Percentiles rank a stretch among this genome's conserved stretches.
phyloP scores from a whole-genome alignment of 75 land plant species.

The Adiantum capillusveneris region DNA sequence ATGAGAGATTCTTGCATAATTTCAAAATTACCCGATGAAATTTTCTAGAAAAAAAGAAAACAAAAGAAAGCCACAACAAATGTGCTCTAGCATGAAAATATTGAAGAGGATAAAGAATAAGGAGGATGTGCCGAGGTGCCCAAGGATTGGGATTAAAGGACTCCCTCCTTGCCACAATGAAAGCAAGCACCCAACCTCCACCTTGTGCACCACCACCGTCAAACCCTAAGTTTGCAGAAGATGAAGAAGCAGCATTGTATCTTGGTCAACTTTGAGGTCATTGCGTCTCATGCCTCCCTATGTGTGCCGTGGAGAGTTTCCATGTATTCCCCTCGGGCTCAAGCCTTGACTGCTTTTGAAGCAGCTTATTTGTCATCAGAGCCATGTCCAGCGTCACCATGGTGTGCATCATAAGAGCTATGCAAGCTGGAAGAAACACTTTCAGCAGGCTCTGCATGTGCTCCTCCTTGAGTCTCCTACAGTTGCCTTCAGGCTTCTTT shows the following conservation, averaged over 20 bases:
- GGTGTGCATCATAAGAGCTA: neutral
- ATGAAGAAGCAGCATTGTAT: neutral
- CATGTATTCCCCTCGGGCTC: constrained; percentile 24
- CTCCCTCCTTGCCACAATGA: constrained; percentile 17
- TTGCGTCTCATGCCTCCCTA: constrained; percentile 30
- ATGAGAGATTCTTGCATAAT: too few relatives aligned
- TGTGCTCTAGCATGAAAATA: too few relatives aligned
- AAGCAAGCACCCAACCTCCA: constrained; percentile 9
- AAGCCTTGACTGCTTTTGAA: neutral
- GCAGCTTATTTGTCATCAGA: neutral
- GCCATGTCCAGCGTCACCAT: neutral
- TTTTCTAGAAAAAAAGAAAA: too few relatives aligned
- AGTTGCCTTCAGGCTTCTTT: neutral
- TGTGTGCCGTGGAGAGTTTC: constrained; percentile 32
- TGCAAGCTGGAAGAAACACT: neutral
- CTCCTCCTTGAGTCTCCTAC: neutral
- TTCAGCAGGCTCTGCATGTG: neutral
- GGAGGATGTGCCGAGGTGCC: too few relatives aligned
- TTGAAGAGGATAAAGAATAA: too few relatives aligned
- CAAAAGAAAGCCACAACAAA: too few relatives aligned
- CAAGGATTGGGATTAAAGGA: neutral
- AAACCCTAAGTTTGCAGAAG: neutral
- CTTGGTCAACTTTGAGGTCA: neutral
- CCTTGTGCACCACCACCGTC: neutral
- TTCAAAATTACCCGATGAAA: too few relatives aligned